phyloP scores from a whole-genome alignment of 2,329 filamentous ascomycete species.

The Iodosphaeria phyllophila region DNA sequence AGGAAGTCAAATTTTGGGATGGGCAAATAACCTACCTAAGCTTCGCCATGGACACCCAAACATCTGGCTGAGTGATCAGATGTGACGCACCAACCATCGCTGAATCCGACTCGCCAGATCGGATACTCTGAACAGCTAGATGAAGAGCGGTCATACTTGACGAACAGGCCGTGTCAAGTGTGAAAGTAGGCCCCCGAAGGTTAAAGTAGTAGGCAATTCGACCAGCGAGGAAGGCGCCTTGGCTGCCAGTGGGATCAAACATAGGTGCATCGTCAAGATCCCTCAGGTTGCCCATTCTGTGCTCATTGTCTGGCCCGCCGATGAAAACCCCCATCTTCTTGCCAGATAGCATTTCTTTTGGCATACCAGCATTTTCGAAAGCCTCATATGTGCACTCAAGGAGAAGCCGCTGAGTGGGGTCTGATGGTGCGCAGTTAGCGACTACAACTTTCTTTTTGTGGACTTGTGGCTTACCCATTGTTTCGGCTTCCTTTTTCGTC shows the following conservation, averaged over 20 bases:
- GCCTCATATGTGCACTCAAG: conserved; percentile 16
- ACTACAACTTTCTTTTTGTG: not conserved
- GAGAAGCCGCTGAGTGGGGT: conserved; percentile 12
- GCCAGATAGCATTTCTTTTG: conserved; percentile 4
- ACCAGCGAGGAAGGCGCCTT: conserved; percentile 15
- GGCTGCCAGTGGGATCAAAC: conserved; percentile 9
- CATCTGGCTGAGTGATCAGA: conserved; percentile 5
- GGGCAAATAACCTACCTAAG: not conserved
- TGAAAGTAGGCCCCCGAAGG: conserved; percentile 19
- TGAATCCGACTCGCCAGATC: conserved; percentile 8
- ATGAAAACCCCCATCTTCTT: conserved; percentile 4
- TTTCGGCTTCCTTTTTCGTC: conserved; percentile 14
- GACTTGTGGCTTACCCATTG: conserved; percentile 13
- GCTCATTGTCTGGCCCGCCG: conserved; percentile 4
- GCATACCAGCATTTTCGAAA: conserved; percentile 6
- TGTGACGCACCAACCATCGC: conserved; percentile 6
- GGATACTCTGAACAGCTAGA: conserved; percentile 11
- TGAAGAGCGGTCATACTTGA: conserved; percentile 18
- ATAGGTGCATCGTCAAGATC: conserved; percentile 4
- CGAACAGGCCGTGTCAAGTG: conserved; percentile 26
- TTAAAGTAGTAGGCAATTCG: conserved; percentile 15
- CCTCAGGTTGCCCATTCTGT: conserved; percentile 2
- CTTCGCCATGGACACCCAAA: conserved; percentile 10
- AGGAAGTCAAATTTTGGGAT: not conserved
- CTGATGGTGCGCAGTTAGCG: conserved; percentile 2